Base-by-base conservation (phyloP, 129 eudicot species). In the Apium graveolens region DNA sequence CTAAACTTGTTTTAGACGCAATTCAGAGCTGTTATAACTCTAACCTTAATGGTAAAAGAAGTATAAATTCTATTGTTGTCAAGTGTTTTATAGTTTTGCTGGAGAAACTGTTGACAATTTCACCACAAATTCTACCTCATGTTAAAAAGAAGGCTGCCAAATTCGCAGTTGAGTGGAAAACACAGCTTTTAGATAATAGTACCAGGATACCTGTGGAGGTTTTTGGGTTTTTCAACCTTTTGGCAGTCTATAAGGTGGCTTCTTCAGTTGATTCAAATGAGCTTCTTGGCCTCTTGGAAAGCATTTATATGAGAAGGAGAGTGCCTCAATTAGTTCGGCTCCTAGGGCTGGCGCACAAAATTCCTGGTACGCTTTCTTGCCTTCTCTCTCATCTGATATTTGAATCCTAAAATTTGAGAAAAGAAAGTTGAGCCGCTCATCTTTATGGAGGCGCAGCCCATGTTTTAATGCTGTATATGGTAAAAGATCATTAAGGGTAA, bases 1-100 rank as follows among this genome's bases (percentile, higher is more conserved):
- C 82, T 32, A 72, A 74, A 42, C 79, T 83, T 37, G 80, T 78
- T 66, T 74, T 83, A 82, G 86, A 77, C 2, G 80, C 80, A 1
- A 24, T 77, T 49, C 74, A 48, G 11, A 71, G 73, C 31, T 62
- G 55, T 77, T 39, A 16, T 63, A 7, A 41, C 57, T 77, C 60
- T 0, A 31, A 31, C 9, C 65, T 21, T 1, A 21, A 31, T 29
- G 32, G 20, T 17, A 60, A 9, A 0, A 77, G 68, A 8, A 42
- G 8, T 2, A 5, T 17, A 4, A 17, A 34, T 48, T 0, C 43
- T n/a, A 3, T 7, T 14, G 5, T 62, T 0, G 20, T 42, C 35
- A 77, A n/a, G 18, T n/a, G 41, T 17, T 77, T 63, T 42, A 18
- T 42, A n/a, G 9, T 41, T 5, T 62, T 77, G 31, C 24, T 77